A percentile compares a stretch with the other conserved stretches of the same genome.
phyloP scores from a whole-genome alignment of 169 alveolate genomes.

The Plasmodium vinckei region DNA sequence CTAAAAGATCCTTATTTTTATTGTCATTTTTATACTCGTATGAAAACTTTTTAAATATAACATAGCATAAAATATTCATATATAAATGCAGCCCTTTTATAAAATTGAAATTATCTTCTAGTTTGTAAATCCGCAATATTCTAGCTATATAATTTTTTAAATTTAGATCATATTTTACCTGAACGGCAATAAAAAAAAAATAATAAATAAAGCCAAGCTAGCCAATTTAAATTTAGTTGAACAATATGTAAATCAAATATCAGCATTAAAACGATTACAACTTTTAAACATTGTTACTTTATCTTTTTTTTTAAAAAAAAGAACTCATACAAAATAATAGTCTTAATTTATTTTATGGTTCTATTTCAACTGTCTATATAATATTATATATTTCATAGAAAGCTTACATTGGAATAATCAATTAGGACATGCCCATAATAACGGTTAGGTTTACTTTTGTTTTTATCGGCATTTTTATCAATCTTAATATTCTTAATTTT shows the following conservation, averaged over 20 bases:
- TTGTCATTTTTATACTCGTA: constrained; percentile 33
- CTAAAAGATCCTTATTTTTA: constrained; percentile 56
- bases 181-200: constrained; percentile 24
- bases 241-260: no score
- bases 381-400: no score
- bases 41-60: constrained; percentile 64
- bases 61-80: constrained; percentile 60
- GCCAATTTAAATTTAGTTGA: no score
- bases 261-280: no score
- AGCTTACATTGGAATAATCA: constrained; percentile 68
- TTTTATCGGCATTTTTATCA: constrained; percentile 46
- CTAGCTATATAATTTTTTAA: constrained; percentile 71
- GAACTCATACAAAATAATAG: no score
- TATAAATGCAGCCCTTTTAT: constrained; percentile 57
- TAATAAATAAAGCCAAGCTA: not conserved
- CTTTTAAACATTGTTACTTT: no score
- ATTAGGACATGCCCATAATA: constrained; percentile 32
- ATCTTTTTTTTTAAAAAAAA: no score
- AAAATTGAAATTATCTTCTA: constrained; percentile 56
- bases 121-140: constrained; percentile 59
- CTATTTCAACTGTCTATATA: no score
- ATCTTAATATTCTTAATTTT: constrained; percentile 68
- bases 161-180: constrained; percentile 67
- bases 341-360: no score
- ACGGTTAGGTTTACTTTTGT: constrained; percentile 9